These are phyloP conservation scores for Hortiboletus campestris DNA, from an alignment of 768 basidiomycete species.

Conservation along the genomic window DNA sequence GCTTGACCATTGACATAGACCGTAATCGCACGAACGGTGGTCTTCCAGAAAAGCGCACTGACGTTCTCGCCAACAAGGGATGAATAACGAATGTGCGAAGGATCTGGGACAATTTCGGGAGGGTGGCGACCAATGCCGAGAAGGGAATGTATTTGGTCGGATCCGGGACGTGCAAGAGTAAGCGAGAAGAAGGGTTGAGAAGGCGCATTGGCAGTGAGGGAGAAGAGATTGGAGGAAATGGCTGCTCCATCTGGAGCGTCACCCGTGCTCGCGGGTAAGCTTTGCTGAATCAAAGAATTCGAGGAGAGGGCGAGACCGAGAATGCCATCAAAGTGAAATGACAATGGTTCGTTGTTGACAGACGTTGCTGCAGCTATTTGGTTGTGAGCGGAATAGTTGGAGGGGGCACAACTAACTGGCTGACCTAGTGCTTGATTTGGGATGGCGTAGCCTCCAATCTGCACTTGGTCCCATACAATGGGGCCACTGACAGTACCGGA, in stretches of 20 bases:
- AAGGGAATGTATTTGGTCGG: slow-evolving; percentile 49
- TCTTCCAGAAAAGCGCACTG: slow-evolving; percentile 64
- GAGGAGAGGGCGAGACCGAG: slow-evolving; percentile 73
- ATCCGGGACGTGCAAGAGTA: slow-evolving; percentile 67
- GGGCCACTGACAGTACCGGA: slow-evolving; percentile 58
- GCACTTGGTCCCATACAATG: slow-evolving; percentile 66
- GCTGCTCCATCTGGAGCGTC: slow-evolving; percentile 64
- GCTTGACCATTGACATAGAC: slow-evolving; percentile 52
- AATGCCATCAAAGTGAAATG: slow-evolving; percentile 58
- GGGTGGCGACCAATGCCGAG: slow-evolving; percentile 75
- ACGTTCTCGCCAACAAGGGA: slow-evolving; percentile 38
- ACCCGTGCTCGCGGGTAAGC: slow-evolving; percentile 46
- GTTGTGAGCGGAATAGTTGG: background rate
- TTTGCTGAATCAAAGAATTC: slow-evolving; percentile 61
- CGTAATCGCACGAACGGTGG: slow-evolving; percentile 52
- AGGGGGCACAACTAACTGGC: slow-evolving; percentile 8
- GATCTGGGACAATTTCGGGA: slow-evolving; percentile 46
- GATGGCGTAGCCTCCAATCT: slow-evolving; percentile 63
- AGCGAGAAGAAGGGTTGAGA: slow-evolving; percentile 64
- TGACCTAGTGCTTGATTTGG: slow-evolving; percentile 68
- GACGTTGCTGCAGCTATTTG: slow-evolving; percentile 54
- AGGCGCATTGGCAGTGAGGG: slow-evolving; percentile 56
- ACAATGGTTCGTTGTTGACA: slow-evolving; percentile 58
- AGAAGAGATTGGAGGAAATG: slow-evolving; percentile 69
- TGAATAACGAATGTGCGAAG: slow-evolving; percentile 50